Evolutionary conservation across 2,329 filamentous ascomycete genomes (phyloP).

Genomic region (Penicillium italicum): DNA sequence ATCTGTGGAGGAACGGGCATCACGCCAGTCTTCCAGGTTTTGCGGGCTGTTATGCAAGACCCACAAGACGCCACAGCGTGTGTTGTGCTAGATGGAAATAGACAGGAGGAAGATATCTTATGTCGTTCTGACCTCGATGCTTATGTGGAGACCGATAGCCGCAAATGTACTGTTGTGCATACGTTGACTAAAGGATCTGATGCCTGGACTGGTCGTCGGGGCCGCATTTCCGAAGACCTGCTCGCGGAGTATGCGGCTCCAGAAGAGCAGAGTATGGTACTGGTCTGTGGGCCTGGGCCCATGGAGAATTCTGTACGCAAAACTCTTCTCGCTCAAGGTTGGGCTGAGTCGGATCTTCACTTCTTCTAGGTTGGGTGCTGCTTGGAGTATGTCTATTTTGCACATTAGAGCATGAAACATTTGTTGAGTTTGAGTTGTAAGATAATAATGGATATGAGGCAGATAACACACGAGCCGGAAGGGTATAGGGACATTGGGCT

Average conservation of each 20-base stretch:
- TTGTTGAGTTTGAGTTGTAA: not conserved
- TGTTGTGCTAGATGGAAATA: conserved; percentile 74
- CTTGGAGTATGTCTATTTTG: not conserved
- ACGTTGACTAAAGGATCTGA: conserved; percentile 63
- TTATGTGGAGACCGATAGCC: conserved; percentile 52
- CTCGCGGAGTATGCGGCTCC: conserved; percentile 54
- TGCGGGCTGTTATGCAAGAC: conserved; percentile 69
- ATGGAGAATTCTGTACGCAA: conserved; percentile 66
- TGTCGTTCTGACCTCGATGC: conserved; percentile 68
- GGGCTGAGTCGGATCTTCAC: conserved; percentile 67
- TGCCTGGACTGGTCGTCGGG: conserved; percentile 65
- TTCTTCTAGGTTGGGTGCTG: conserved; percentile 59
- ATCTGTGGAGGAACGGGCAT: conserved; percentile 85
- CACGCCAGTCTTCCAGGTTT: conserved; percentile 84
- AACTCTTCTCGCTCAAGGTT: conserved; percentile 61
- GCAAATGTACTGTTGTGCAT: conserved; percentile 62
- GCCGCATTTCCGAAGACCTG: conserved; percentile 62
- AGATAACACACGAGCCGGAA: not conserved
- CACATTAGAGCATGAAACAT: not conserved
- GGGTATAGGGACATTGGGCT: not conserved
- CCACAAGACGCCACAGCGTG: conserved; percentile 62
- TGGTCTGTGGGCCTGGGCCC: conserved; percentile 74
- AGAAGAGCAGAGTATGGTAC: conserved; percentile 58
- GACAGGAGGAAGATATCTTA: conserved; percentile 75
- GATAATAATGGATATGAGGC: not conserved